Evolutionary conservation across 495 filamentous ascomycete species (phyloP), one percentile per base, ranked within the genome.

Genomic region (Lasiosphaeris hirsuta): DNA sequence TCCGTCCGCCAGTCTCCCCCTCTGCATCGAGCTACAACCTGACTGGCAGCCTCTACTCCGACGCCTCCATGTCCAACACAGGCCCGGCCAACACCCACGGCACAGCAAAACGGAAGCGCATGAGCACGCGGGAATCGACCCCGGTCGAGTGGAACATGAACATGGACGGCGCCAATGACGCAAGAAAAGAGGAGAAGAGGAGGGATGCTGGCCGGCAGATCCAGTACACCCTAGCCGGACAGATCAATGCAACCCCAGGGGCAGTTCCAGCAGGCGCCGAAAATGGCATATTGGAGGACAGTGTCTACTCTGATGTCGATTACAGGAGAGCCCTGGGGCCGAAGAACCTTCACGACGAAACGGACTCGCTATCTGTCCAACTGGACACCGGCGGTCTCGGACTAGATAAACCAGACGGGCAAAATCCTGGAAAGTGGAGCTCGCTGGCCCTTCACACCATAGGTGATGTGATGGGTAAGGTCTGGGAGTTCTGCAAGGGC

Each of bases 401-500:
- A 34, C 30, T 10, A 34, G 37, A 19, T 37, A 41, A 33, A 33
- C 0, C 42, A 41, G 33, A 8, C 48, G 7, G 17, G 2, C 46
- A 47, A 36, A 44, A 10, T 10, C 56, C 10, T 44, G 30, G 56
- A 37, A 72, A 73, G 48, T 83, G 81, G 81, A 77, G 72, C 13
- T 71, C 70, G 30, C 63, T 76, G 34, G 74, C 75, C 37, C 56
- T 78, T 13, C 63, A 68, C 30, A 75, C 77, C 7, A 68, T 80
- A 48, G 78, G 80, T 10, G 73, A 76, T 35, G 81, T 88, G 23
- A 85, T 90, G 7, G 89, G 89, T 7, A 92, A 86, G 68, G 84
- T 94, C 8, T 89, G 88, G 77, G 81, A 91, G 64, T 90, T 95
- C 58, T 94, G 90, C 78, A 87, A 78, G 64, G 76, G 78, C 1